phyloP scores from a whole-genome alignment of 495 filamentous ascomycete species.

The Tuber melanosporum region DNA sequence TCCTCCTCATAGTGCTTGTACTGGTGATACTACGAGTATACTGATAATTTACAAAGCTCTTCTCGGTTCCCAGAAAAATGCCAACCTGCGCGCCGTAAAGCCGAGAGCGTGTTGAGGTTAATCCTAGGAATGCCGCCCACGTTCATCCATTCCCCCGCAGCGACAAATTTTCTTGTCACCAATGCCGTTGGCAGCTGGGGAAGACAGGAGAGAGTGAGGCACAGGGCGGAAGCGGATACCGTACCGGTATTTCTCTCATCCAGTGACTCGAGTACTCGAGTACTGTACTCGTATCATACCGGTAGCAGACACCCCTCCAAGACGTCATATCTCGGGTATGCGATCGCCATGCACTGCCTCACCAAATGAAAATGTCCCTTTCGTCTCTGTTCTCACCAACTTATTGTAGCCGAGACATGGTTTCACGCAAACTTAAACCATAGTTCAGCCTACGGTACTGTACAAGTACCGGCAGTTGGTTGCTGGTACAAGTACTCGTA shows the following conservation, averaged over 20 bases:
- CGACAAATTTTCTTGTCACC: not conserved
- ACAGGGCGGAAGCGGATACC: not conserved
- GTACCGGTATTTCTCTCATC: not conserved
- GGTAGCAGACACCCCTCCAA: not conserved
- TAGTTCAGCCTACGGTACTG: not conserved
- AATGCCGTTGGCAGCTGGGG: not conserved
- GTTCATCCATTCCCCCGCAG: not conserved
- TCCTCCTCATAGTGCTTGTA: not conserved
- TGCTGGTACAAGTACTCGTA: no score
- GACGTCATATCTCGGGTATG: slow-evolving; percentile 9
- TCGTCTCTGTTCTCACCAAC: not conserved
- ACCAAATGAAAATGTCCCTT: not conserved
- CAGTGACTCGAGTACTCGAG: not conserved
- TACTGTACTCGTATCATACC: no score
- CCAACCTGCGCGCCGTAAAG: no score
- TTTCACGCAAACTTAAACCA: not conserved
- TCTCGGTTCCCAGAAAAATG: no score
- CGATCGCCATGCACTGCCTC: not conserved
- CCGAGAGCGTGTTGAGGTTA: no score
- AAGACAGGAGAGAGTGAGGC: not conserved
- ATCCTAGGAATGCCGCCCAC: not conserved
- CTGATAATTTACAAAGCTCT: no score
- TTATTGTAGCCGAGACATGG: not conserved
- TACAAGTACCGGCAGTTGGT: no score
- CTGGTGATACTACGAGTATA: no score